phyloP scores from a whole-genome alignment of 2,329 filamentous ascomycete genomes.

The Alternaria incomplexa region DNA sequence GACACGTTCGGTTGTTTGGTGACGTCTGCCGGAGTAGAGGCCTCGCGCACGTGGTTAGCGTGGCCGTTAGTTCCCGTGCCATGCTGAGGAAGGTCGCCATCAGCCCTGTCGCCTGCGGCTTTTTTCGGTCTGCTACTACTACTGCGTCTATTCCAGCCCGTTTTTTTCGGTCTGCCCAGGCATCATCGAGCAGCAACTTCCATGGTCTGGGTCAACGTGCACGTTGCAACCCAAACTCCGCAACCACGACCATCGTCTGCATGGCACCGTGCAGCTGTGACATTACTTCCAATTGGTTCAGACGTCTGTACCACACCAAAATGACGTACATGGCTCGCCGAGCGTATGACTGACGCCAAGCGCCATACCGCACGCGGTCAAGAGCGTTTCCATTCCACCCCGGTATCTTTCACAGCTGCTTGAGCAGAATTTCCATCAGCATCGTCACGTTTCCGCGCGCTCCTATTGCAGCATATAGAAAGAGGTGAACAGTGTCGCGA shows the following conservation, averaged over 20 bases:
- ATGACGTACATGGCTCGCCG: conserved; percentile 6
- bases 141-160: no score
- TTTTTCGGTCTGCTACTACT: no score
- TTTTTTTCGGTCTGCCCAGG: conserved; percentile 4
- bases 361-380: not conserved
- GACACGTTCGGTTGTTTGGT: not conserved
- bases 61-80: conserved; percentile 4
- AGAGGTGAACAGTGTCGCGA: not conserved
- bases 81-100: not conserved
- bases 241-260: not conserved
- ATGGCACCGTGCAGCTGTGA: not conserved
- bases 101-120: not conserved
- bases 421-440: conserved; percentile 14
- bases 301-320: not conserved
- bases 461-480: not conserved
- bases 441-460: not conserved
- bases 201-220: not conserved
- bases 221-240: not conserved
- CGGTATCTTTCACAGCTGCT: conserved; percentile 7
- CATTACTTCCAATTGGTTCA: not conserved
- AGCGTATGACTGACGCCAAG: conserved; percentile 7
- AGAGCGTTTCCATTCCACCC: not conserved
- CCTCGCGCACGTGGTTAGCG: conserved; percentile 1
- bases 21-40: not conserved
- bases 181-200: conserved; percentile 1